Evolutionary conservation across 2,329 filamentous ascomycete species (phyloP), one percentile per base, ranked within the genome.

Genomic region (Paecilomyces sp.): DNA sequence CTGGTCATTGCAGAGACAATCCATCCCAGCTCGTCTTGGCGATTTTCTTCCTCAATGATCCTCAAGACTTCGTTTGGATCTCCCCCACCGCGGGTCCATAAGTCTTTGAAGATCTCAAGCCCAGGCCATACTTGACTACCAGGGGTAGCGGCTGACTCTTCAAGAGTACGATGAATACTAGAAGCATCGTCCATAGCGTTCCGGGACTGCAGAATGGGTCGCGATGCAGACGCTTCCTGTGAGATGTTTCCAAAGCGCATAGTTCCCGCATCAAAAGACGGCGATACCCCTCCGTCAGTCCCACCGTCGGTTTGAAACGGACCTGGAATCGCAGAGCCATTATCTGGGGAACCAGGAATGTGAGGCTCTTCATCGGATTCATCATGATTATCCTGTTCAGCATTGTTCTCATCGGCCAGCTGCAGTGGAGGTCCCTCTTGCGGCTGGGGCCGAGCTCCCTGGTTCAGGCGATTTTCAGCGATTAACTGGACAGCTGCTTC

Each of bases 1-100:
- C 67, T 70, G 62, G 71, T 77, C 62, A 85, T 84, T 25, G 83
- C 76, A 33, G 80, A 77, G 11, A 88, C 79, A 78, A 86, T 85
- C 69, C 85, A 84, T 11, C 78, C 76, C 34, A 90, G 78, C 56
- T 83, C 81, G 11, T 85, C 82, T 58, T 83, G 79, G 1, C 85
- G 78, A 3, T 82, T 80, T 65, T 88, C 85, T 41, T 84, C 80
- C 47, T 82, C 80, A 33, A 88, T 85, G 24, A 89, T 84, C 50
- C 80, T 76, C 2, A 88, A 64, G 28, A 89, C 84, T 60, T 79
- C 80, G 36, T 83, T 78, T 0, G 81, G 80, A 64, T 88, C 81
- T 3, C 86, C 86, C 52, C 80, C 80, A 1, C 85, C 85, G 58
- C 83, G 82, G 51, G 80, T 78, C 72, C 85, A 87, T 8, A 77